Conservation (phyloP, 441 rosid genomes). For the Bocquillonia castaneifolia region DNA sequence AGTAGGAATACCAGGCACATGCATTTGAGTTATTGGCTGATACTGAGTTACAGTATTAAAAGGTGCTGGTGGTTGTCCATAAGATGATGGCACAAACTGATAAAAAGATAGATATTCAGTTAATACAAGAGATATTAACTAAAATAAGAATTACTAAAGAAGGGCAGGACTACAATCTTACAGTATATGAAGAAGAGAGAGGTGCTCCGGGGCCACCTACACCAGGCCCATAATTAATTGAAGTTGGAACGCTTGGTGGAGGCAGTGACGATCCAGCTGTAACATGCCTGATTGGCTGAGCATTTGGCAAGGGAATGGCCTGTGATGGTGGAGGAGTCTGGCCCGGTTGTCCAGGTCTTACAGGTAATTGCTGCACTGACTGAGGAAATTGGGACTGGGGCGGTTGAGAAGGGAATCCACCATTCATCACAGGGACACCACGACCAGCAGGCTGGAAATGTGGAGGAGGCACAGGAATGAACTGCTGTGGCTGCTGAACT, state of each 20-base stretch:
- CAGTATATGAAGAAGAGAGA: slow-evolving; percentile 55
- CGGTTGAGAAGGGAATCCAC: slow-evolving; percentile 63
- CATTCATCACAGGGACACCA: slow-evolving; percentile 48
- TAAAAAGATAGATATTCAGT: slow-evolving; percentile 20
- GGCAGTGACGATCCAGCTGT: slow-evolving; percentile 45
- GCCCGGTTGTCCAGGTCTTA: slow-evolving; percentile 56
- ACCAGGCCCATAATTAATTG: slow-evolving; percentile 45
- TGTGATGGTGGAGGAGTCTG: slow-evolving; percentile 47
- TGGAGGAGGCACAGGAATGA: slow-evolving; percentile 52
- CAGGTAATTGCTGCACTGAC: slow-evolving; percentile 54
- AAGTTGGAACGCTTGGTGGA: slow-evolving; percentile 48
- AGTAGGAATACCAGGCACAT: slow-evolving; percentile 36
- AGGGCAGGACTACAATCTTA: slow-evolving; percentile 33
- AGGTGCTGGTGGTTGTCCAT: slow-evolving; percentile 45
- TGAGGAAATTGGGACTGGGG: slow-evolving; percentile 57
- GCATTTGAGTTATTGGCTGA: slow-evolving; percentile 49
- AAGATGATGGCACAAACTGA: slow-evolving; percentile 60
- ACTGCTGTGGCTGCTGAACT: slow-evolving; percentile 57
- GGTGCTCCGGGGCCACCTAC: slow-evolving; percentile 51
- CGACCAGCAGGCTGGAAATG: slow-evolving; percentile 60
- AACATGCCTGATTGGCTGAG: slow-evolving; percentile 46
- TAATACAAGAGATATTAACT: slow-evolving; percentile 12
- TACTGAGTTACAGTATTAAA: slow-evolving; percentile 38
- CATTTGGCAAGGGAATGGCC: slow-evolving; percentile 41
- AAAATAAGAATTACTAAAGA: slow-evolving; percentile 15